Base-by-base conservation (phyloP, 192 early-diverging fungal species). In the Pecoramyces ruminantium region DNA sequence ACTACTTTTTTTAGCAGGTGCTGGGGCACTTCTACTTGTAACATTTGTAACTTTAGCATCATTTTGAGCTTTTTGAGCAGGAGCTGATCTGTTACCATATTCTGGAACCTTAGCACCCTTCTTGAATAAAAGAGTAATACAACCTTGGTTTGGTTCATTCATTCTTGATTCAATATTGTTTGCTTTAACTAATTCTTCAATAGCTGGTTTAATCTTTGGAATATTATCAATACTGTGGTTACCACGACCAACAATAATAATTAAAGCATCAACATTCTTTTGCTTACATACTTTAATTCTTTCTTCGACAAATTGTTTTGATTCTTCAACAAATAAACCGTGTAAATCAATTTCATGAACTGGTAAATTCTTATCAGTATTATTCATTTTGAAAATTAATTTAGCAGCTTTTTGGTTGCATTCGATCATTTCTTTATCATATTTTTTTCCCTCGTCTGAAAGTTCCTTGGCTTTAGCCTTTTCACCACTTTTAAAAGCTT, bases 181-280 rank as follows among this genome's bases (percentile, higher is more conserved):
- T 77, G 87, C 86, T 29, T 85, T 81, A n/a, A 90, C 83, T 25
- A 92, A 81, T 29, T 88, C 86, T 9, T 83, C 83, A 39, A 94
- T 87, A 25, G 91, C 91, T 13, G 93, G 93, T 81, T 91, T 92
- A 30, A 94, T 85, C 81, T 90, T 94, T 27, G 92, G 86, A 30
- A 93, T 82, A 12, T 88, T 87, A 77, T 86, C 86, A 27, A 83
- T 29, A 34, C 87, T 88, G 79, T 92, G 91, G 16, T 87, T 85
- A 0, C 93, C 93, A 81, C 84, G 83, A 30, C 93, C 93, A 18
- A 91, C 91, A 83, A 94, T 93, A 21, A 94, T 89, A 2, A 81
- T 82, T 78, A 92, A 81, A 38, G 86, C 38, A 38, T 84, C 81
- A 30, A 84, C 81, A 2, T 85, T 82, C 29, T 87, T 85, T 67